Evolutionary conservation across 176 grass and related monocot species (phyloP), one percentile per base, ranked within the genome.

Genomic region (Canna indica): DNA sequence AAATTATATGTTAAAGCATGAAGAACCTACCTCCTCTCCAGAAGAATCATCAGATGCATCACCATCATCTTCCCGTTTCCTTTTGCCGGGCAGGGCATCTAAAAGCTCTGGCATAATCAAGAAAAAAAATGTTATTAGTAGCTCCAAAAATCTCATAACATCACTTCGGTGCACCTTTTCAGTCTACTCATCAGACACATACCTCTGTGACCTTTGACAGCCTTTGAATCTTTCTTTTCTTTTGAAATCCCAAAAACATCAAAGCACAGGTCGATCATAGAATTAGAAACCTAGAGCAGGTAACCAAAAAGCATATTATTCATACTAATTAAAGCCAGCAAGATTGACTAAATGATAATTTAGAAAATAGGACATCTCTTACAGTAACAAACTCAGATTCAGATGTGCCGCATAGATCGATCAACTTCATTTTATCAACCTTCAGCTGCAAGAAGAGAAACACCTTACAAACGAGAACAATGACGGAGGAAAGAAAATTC

Each of bases 161-260:
- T 16, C 26, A 10, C 32, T 13, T 36, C 32, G 6, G 2, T 20
- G 30, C 16, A 13, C 36, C 42, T 42, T 0, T 1, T 29, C 64
- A 28, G n/a, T 5, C 4, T 14, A 47, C 59, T 22, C 27, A 16
- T 24, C 7, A 26, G 20, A 39, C 7, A 69, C 9, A 48, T 88
- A 99, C 94, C 94, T 93, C 94, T 85, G 47, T 88, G 77, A 60
- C 94, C 94, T 82, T 99, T 93, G 27, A 99, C 69, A 22, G 75
- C 76, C n/a, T 87, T 93, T 38, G 89, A 60, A 85, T 99, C 85
- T 78, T 90, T 90, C 68, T 87, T 92, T 86, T 99, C 94, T 54
- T 99, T 99, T 45, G 86, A 79, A 68, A 88, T 81, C 39, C 89
- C 89, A 59, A 99, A 93, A 73, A 93, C 84, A 90, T 93, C 94